Conservation (phyloP, 345 rosid genomes). For the Rhizophora mangle region DNA sequence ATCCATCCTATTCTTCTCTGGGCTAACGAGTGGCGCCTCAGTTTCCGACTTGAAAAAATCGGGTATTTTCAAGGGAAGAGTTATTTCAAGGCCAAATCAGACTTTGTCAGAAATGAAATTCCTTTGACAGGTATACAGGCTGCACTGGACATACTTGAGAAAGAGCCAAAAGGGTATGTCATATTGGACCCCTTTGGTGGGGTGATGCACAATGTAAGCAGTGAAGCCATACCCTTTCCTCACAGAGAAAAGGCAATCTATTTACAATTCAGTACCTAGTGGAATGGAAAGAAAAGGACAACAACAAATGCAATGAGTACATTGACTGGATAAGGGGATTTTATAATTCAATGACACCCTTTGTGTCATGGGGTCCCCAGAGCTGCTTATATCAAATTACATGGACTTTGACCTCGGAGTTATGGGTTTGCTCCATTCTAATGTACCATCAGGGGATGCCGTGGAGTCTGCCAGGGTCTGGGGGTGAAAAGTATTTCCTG, state of each 20-base stretch:
- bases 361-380: constrained; percentile 27
- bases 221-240: constrained; percentile 27
- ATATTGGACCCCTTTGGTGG: constrained; percentile 32
- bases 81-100: constrained; percentile 30
- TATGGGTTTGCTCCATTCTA: not conserved
- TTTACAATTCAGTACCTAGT: constrained; percentile 27
- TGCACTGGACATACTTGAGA: constrained; percentile 18
- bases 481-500: constrained; percentile 33
- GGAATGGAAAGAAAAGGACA: constrained; percentile 26
- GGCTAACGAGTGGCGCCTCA: constrained; percentile 11
- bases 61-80: constrained; percentile 9
- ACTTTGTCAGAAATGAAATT: constrained; percentile 22
- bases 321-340: constrained; percentile 25
- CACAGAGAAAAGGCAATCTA: constrained; percentile 25
- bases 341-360: constrained; percentile 23
- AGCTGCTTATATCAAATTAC: constrained; percentile 30
- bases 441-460: not conserved
- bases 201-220: constrained; percentile 14
- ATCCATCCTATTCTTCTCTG: constrained; percentile 26
- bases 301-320: constrained; percentile 5
- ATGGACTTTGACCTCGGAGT: constrained; percentile 29
- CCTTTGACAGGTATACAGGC: constrained; percentile 4
- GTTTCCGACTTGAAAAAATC: constrained; percentile 18
- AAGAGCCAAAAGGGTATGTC: constrained; percentile 27
- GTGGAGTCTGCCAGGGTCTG: constrained; percentile 26